These are phyloP conservation scores for Pleurotus tuber-regium DNA, from an alignment of 768 basidiomycete genomes.

Conservation along the genomic window DNA sequence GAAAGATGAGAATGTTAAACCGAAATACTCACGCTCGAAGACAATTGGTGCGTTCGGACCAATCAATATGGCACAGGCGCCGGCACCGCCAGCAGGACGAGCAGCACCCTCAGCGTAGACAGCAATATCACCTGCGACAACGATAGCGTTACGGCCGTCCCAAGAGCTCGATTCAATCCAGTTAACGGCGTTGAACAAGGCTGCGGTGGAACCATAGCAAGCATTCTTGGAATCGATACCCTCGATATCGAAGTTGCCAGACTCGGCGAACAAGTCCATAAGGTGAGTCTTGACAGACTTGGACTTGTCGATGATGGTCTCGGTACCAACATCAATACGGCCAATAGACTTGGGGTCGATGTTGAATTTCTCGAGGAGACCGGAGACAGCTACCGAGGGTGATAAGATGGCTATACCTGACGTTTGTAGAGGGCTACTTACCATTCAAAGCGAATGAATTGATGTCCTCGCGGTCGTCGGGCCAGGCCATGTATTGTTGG, in stretches of 20 bases:
- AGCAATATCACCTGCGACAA: conserved; percentile 95
- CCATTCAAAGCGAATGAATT: conserved; percentile 96
- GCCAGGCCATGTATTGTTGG: conserved; percentile 98
- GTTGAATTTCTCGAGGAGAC: conserved; percentile 90
- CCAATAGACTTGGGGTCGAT: conserved; percentile 96
- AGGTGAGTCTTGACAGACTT: conserved; percentile 98
- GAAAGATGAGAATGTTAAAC: conserved; percentile 8
- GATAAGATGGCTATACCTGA: conserved; percentile 4
- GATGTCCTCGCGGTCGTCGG: conserved; percentile 98
- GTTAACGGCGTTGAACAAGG: conserved; percentile 97
- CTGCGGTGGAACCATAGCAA: conserved; percentile 98
- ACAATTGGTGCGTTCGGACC: conserved; percentile 95
- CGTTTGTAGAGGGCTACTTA: conserved; percentile 25
- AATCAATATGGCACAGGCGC: conserved; percentile 91
- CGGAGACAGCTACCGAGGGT: conserved; percentile 66
- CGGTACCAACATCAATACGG: conserved; percentile 96
- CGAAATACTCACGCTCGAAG: conserved; percentile 77
- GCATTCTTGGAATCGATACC: conserved; percentile 99
- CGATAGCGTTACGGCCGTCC: conserved; percentile 98
- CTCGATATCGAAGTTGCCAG: conserved; percentile 96
- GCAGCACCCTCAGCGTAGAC: conserved; percentile 96
- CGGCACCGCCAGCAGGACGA: conserved; percentile 95
- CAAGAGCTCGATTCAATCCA: conserved; percentile 96
- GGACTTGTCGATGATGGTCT: conserved; percentile 99
- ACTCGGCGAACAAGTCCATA: conserved; percentile 94